Evolutionary conservation across 1,284 basidiomycete species (phyloP).

Genomic region (Earliella scabrosa): DNA sequence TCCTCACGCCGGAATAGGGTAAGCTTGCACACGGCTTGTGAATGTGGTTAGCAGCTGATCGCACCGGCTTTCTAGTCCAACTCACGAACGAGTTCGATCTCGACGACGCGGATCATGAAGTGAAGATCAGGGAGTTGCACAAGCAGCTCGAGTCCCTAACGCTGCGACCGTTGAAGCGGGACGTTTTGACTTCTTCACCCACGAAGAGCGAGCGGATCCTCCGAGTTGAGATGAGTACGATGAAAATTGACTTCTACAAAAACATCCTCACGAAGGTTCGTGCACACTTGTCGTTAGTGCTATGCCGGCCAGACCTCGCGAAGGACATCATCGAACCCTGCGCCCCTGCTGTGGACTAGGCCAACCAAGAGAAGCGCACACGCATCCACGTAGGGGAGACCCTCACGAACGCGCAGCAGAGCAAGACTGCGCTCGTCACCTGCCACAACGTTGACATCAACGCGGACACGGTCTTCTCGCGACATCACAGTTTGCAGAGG

Average conservation of each 20-base stretch:
- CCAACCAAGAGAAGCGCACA: constrained; percentile 79
- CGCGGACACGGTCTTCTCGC: constrained; percentile 93
- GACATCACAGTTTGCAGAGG: constrained; percentile 89
- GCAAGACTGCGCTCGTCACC: constrained; percentile 93
- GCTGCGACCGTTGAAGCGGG: constrained; percentile 94
- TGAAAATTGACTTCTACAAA: constrained; percentile 99
- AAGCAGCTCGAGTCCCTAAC: constrained; percentile 93
- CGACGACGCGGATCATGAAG: constrained; percentile 90
- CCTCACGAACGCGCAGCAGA: constrained; percentile 84
- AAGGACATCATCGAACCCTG: constrained; percentile 94
- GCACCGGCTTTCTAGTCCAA: constrained; percentile 28
- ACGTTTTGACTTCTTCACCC: constrained; percentile 95
- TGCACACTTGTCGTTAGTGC: constrained; percentile 1
- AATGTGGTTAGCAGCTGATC: constrained; percentile 11
- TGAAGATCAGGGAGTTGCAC: constrained; percentile 95
- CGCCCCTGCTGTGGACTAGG: constrained; percentile 82
- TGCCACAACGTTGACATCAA: constrained; percentile 94
- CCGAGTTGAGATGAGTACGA: constrained; percentile 95
- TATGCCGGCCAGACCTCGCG: constrained; percentile 50
- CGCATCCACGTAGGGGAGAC: constrained; percentile 85
- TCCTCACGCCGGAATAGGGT: constrained; percentile 99
- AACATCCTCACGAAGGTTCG: constrained; percentile 94
- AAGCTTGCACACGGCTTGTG: constrained; percentile 35
- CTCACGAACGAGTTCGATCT: constrained; percentile 96
- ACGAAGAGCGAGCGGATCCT: constrained; percentile 99